These are phyloP conservation scores for Salix viminalis DNA, from an alignment of 345 rosid genomes.

Conservation along the genomic window DNA sequence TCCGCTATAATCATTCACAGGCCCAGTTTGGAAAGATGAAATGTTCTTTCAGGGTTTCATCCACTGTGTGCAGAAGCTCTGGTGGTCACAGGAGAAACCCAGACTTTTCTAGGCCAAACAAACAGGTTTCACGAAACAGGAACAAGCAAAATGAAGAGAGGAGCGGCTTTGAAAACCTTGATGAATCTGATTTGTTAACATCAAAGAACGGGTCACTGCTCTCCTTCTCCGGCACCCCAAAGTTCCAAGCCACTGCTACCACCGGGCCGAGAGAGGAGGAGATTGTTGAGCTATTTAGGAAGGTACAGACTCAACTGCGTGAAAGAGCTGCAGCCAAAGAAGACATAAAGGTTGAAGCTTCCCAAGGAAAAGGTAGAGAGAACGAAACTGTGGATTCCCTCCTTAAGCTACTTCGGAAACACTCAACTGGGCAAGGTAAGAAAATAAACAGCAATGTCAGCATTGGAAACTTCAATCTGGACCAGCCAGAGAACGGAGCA, in stretches of 20 bases:
- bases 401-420: constrained; percentile 75
- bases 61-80: constrained; percentile 52
- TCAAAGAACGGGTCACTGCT: constrained; percentile 61
- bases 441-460: constrained; percentile 30
- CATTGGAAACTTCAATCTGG: constrained; percentile 30
- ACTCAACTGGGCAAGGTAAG: constrained; percentile 63
- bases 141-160: constrained; percentile 56
- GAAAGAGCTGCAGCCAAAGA: constrained; percentile 70
- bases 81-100: constrained; percentile 62
- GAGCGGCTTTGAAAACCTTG: constrained; percentile 45
- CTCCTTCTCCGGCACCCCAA: constrained; percentile 55
- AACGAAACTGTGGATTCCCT: constrained; percentile 77
- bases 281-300: constrained; percentile 78
- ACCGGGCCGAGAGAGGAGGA: constrained; percentile 84
- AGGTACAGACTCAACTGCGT: constrained; percentile 85
- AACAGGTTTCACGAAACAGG: constrained; percentile 54
- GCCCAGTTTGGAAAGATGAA: constrained; percentile 36
- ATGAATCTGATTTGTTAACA: constrained; percentile 51
- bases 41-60: constrained; percentile 29
- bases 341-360: constrained; percentile 50
- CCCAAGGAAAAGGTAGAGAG: constrained; percentile 54
- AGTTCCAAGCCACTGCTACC: constrained; percentile 66
- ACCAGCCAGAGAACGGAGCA: constrained; percentile 24
- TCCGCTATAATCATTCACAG: constrained; percentile 22
- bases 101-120: constrained; percentile 62